Base-by-base conservation (phyloP, 202 grass and related monocot genomes). In the Musa balbisiana region DNA sequence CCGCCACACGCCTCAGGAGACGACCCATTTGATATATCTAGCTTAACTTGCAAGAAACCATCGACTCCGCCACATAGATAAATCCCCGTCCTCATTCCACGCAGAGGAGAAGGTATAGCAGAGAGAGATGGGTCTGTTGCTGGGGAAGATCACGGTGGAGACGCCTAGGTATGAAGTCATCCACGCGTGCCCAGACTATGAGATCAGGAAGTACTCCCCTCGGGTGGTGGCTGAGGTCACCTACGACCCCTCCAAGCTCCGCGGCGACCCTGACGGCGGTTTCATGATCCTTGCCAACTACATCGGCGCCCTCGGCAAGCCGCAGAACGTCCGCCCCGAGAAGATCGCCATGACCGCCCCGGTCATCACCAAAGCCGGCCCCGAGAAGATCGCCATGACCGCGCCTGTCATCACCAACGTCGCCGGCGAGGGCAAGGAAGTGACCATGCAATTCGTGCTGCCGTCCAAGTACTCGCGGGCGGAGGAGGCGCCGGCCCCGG, bases 71-170 rank as follows among this genome's bases (percentile, higher is more conserved):
- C 58, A 62, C 58, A 62, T n/a, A 21, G 9, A 19, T 9, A 21
- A 20, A 19, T 9, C 20, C 27, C 23, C 10, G 26, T 65, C 63
- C 23, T 64, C 62, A 23, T 13, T 27, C 1, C 5, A 17, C 10
- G 8, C 27, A 2, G 14, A 11, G 3, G 19, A 49, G 25, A 10
- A 12, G 19, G 1, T 22, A 3, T 2, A 43, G 11, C 64, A 8
- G 3, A 11, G 20, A 49, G 66, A 68, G 84, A 97, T 93, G 93
- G 93, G 93, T 71, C 58, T 97, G 71, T 17, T 97, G 1, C 71
- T 97, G 1, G 90, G 93, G 13, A 97, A 86, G 80, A 97, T 97
- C 84, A 81, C 83, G 26, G 93, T 84, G 62, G 93, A 97, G 88
- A 93, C 83, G 52, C 93, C 93, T 0, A 93, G 91, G 76, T 83